Percentiles rank a stretch among this genome's conserved stretches.
Evolutionary conservation across 192 early-diverging fungal species (phyloP).

Genomic region (Backusella luteola): DNA sequence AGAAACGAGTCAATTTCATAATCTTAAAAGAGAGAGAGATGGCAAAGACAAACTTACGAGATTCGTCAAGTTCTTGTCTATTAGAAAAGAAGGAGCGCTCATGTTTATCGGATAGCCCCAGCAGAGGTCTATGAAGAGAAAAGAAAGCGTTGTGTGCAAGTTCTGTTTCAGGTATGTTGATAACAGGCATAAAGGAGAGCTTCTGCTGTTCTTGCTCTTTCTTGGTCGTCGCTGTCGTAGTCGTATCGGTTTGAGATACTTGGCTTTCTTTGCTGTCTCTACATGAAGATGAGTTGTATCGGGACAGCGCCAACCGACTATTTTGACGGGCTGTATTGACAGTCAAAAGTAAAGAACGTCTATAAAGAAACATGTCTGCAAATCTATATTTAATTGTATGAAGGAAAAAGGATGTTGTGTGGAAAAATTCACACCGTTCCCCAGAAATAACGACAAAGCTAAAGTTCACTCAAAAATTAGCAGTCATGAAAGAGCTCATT

Average conservation of each 20-base stretch:
- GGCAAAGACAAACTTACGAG: not conserved
- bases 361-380: not conserved
- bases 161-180: constrained; percentile 43
- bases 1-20: not conserved
- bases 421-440: not conserved
- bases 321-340: not conserved
- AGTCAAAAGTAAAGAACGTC: constrained; percentile 4
- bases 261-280: not conserved
- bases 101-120: constrained; percentile 23
- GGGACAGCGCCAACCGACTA: not conserved
- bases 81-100: constrained; percentile 9
- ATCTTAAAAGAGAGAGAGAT: not conserved
- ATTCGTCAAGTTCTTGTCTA: not conserved
- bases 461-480: too few species aligned
- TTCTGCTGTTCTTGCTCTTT: not conserved
- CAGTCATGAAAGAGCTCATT: too few species aligned
- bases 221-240: not conserved
- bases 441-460: not conserved
- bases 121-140: constrained; percentile 54
- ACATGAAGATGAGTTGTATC: constrained; percentile 7
- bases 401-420: not conserved
- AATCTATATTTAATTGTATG: not conserved
- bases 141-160: constrained; percentile 59
- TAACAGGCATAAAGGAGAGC: constrained; percentile 11
- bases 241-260: not conserved